Conservation (phyloP, 306 rosid species). For the barrel medic (Medicago truncatula) region MtrunA17r5.0-ANR NC_053044.1:40582001-40582500, state of each 20-base stretch:
- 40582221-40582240: slow-evolving; percentile 52
- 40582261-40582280: slow-evolving; percentile 42
- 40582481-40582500: neutral
- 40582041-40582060: neutral
- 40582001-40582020: slow-evolving; percentile 26
- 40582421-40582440: slow-evolving; percentile 50
- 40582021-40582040: slow-evolving; percentile 33
- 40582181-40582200: slow-evolving; percentile 51
- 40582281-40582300: slow-evolving; percentile 43
- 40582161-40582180: slow-evolving; percentile 44
- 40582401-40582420: slow-evolving; percentile 53
- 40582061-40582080: neutral
- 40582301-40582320: neutral
- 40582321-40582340: neutral
- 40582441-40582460: slow-evolving; percentile 41
- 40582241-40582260: slow-evolving; percentile 43
- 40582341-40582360: neutral
- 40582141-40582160: slow-evolving; percentile 32
- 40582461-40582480: slow-evolving; percentile 67
- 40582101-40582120: neutral
- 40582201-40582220: slow-evolving; percentile 48
- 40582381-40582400: slow-evolving; percentile 41
- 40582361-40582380: neutral
- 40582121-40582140: neutral
- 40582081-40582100: neutral